These are phyloP conservation scores for Allium sativum DNA, from an alignment of 106 monocot species.

Conservation along the genomic window DNA sequence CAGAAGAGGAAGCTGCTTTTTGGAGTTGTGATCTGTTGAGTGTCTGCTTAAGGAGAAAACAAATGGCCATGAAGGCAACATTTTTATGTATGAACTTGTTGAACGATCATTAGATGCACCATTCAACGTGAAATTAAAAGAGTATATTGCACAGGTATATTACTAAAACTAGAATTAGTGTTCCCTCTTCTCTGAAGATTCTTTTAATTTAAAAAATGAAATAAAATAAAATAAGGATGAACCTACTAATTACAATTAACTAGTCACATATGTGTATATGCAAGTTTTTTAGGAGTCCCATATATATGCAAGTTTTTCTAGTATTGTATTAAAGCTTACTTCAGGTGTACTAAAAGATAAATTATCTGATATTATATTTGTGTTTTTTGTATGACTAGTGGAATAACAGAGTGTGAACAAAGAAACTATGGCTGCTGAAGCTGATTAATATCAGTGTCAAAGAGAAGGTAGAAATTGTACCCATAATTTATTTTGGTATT, in stretches of 20 bases:
- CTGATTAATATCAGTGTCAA: neutral
- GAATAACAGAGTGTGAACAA: constrained; percentile 9
- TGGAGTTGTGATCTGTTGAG: no score
- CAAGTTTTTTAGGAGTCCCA: no score
- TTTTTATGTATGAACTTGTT: constrained; percentile 81
- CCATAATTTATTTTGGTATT: no score
- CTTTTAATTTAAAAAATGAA: neutral
- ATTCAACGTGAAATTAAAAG: constrained; percentile 37
- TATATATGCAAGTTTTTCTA: no score
- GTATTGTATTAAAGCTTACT: no score
- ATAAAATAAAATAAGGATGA: neutral
- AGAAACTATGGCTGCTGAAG: constrained; percentile 6
- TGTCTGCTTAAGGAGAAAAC: constrained; percentile 81
- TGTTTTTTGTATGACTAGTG: neutral
- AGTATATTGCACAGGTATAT: constrained; percentile 52
- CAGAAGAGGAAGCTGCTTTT: no score
- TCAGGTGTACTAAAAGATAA: no score
- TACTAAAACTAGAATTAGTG: neutral
- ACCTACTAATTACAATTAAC: no score
- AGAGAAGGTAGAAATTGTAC: no score
- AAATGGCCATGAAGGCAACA: constrained; percentile 57
- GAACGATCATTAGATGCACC: constrained; percentile 82
- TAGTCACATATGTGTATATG: no score
- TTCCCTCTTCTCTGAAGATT: neutral
- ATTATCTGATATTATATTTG: no score